Evolutionary conservation across 805 yeast species (phyloP).

Genomic region (Candida sakaeoensis): DNA sequence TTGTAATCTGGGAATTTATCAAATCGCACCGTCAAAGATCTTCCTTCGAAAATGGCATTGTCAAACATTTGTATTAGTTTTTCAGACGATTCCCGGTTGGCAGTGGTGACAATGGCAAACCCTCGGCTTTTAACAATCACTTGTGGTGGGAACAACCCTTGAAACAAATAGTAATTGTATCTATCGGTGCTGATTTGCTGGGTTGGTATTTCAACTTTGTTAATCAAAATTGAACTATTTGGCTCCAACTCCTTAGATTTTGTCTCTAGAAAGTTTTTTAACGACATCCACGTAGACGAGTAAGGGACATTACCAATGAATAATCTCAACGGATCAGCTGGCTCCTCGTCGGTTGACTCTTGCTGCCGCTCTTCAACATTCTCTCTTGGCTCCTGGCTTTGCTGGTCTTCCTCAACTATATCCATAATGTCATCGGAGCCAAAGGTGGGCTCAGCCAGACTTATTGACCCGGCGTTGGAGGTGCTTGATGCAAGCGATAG

Average conservation of each 20-base stretch:
- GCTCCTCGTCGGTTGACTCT: slow-evolving; percentile 16
- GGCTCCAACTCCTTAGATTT: slow-evolving; percentile 26
- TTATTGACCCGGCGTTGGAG: neutral
- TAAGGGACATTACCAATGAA: slow-evolving; percentile 59
- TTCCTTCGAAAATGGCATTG: slow-evolving; percentile 53
- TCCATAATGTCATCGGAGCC: slow-evolving; percentile 27
- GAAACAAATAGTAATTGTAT: slow-evolving; percentile 18
- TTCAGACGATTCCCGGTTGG: slow-evolving; percentile 42
- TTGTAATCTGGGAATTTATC: slow-evolving; percentile 50
- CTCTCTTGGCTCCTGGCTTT: neutral
- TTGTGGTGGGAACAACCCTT: slow-evolving; percentile 1
- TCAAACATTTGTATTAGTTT: slow-evolving; percentile 49
- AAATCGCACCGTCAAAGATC: slow-evolving; percentile 57
- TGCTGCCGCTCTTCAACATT: slow-evolving; percentile 7
- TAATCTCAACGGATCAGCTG: slow-evolving; percentile 41
- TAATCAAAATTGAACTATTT: slow-evolving; percentile 20
- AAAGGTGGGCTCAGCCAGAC: slow-evolving; percentile 10
- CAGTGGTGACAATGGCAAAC: slow-evolving; percentile 60
- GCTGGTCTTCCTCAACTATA: slow-evolving; percentile 15
- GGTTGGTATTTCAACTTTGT: slow-evolving; percentile 40
- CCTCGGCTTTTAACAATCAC: slow-evolving; percentile 39
- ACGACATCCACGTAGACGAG: slow-evolving; percentile 32
- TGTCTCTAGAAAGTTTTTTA: slow-evolving; percentile 25
- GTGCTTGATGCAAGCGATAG: neutral
- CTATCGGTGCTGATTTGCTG: slow-evolving; percentile 19